These are phyloP conservation scores for Tephrocybe rancida DNA, from an alignment of 768 basidiomycete genomes.

Conservation along the genomic window DNA sequence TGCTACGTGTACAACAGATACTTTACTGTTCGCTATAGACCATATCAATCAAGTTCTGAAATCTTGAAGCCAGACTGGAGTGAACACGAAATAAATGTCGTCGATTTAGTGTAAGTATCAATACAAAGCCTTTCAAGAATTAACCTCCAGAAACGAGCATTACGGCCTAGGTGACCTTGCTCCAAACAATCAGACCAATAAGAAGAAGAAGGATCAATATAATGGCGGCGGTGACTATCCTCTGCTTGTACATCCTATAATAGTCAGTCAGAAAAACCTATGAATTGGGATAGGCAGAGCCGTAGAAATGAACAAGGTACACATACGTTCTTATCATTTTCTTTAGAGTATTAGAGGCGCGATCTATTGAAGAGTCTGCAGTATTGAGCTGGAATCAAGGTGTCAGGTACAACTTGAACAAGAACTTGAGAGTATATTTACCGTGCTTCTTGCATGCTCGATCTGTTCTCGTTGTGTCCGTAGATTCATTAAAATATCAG, in stretches of 20 bases:
- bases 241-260: slow-evolving; percentile 95
- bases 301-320: slow-evolving; percentile 8
- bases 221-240: slow-evolving; percentile 84
- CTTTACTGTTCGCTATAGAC: slow-evolving; percentile 10
- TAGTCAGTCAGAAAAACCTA: slow-evolving; percentile 52
- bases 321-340: slow-evolving; percentile 94
- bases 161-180: slow-evolving; percentile 43
- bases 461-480: slow-evolving; percentile 92
- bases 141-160: neutral
- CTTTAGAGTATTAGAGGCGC: slow-evolving; percentile 89
- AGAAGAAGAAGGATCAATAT: slow-evolving; percentile 83
- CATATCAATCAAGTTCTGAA: neutral
- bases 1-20: slow-evolving; percentile 23
- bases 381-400: slow-evolving; percentile 62
- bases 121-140: neutral
- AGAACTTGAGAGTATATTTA: slow-evolving; percentile 36
- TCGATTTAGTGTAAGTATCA: neutral
- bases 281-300: slow-evolving; percentile 17
- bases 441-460: slow-evolving; percentile 88
- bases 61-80: no score
- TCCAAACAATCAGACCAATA: slow-evolving; percentile 80
- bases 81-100: no score
- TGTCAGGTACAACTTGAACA: neutral
- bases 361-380: slow-evolving; percentile 88
- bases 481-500: slow-evolving; percentile 87